phyloP scores from a whole-genome alignment of 2,329 filamentous ascomycete genomes.

The Erysiphe pulchra region DNA sequence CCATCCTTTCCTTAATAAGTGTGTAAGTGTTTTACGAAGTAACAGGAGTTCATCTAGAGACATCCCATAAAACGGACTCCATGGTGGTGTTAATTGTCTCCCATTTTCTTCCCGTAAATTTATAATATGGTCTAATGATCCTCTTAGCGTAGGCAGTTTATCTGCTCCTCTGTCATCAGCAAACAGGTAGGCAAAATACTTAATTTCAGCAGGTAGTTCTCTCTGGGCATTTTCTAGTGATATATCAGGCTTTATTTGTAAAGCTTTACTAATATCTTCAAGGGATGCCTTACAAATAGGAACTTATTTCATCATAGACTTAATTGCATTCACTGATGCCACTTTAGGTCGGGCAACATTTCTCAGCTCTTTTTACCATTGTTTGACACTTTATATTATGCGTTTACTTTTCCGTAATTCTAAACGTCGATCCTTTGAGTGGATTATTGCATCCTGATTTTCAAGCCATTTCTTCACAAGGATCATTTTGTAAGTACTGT shows the following conservation, averaged over 20 bases:
- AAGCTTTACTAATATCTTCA: background rate
- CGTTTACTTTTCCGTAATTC: background rate
- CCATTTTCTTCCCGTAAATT: background rate
- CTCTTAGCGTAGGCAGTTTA: background rate
- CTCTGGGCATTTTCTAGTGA: background rate
- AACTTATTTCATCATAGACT: background rate
- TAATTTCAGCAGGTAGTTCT: background rate
- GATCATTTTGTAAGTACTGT: background rate
- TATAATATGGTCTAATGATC: background rate
- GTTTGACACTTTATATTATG: background rate
- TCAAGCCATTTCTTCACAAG: background rate
- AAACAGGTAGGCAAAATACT: background rate
- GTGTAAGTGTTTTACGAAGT: background rate
- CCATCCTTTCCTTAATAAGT: background rate
- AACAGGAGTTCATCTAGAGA: background rate
- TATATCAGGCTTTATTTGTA: background rate
- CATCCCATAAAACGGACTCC: background rate
- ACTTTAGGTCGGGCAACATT: background rate
- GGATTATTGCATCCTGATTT: background rate
- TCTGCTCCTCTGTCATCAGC: background rate
- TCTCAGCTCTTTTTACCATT: background rate
- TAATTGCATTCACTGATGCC: background rate
- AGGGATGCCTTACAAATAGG: background rate
- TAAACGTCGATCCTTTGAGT: background rate
- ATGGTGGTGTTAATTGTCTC: background rate